Evolutionary conservation across 306 rosid genomes (phyloP), one percentile per base, ranked within the genome.

Genomic region (Cajanus cajan): DNA sequence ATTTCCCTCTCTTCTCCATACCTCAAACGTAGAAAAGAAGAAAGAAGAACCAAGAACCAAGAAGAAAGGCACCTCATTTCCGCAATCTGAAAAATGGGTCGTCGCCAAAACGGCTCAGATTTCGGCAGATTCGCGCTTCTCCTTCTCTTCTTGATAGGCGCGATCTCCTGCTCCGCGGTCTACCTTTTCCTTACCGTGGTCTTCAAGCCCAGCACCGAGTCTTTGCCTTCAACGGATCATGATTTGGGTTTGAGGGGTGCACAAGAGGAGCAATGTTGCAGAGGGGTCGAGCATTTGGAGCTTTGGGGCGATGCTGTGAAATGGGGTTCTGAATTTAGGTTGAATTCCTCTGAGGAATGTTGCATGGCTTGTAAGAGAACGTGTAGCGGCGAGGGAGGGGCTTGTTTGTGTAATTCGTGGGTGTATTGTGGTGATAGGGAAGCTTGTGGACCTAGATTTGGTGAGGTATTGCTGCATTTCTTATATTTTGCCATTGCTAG

Each of bases 251-350:
- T n/a, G n/a, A n/a, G n/a, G n/a, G 33, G 21, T 2, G 72, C 40
- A 28, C 70, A 70, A 58, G 88, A 68, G 47, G 80, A 15, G 1
- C 58, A 61, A 19, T 88, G 97, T 55, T 92, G 94, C 40, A 64
- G 82, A 43, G 97, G 97, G 70, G 70, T 92, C 45, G 78, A 87
- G 67, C 89, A 88, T 87, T 84, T 90, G 86, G 97, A 92, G 82
- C 88, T 92, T 0, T 92, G 97, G 97, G 97, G 97, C 34, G 90
- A 87, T 33, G 94, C 93, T 51, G 91, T 88, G 7, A 92, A 84
- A 76, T 92, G 94, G 97, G 97, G 94, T 40, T 31, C 86, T 41
- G 73, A 85, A 18, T 90, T 90, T 80, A 88, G 74, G 88, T 73
- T 87, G 0, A 88, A 85, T 88, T 92, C 94, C 61, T 88, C 91